Percentiles rank a stretch among this genome's conserved stretches.
These are phyloP conservation scores for Xylariaceae sp. DNA, from an alignment of 2,329 filamentous ascomycete species.

Conservation along the genomic window DNA sequence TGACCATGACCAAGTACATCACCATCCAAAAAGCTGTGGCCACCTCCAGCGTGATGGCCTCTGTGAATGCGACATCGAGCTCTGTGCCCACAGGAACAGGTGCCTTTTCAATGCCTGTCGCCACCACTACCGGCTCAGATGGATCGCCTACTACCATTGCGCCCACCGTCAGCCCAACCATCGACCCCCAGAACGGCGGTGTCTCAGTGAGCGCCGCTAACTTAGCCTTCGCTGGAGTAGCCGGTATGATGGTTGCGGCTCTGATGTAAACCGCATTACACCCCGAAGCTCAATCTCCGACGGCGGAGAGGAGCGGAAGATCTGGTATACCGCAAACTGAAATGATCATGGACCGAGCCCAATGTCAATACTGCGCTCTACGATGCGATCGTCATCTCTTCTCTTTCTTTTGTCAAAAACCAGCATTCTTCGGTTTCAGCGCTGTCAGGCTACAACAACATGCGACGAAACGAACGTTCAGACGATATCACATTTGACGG, in stretches of 20 bases:
- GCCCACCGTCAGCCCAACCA: conserved; percentile 27
- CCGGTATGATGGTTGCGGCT: conserved; percentile 46
- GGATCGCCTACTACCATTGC: conserved; percentile 21
- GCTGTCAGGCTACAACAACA: conserved; percentile 24
- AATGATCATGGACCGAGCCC: background rate
- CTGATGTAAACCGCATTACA: conserved; percentile 39
- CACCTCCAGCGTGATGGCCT: conserved; percentile 20
- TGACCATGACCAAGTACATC: conserved; percentile 47
- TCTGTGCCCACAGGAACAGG: conserved; percentile 29
- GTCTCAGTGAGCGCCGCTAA: conserved; percentile 39
- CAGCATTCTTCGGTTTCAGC: conserved; percentile 22
- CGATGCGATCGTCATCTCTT: conserved; percentile 24
- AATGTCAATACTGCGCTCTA: conserved; percentile 16
- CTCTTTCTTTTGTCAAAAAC: conserved; percentile 31
- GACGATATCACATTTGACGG: conserved; percentile 19
- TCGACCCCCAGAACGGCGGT: conserved; percentile 38
- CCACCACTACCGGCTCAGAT: conserved; percentile 23
- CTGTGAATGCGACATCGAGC: conserved; percentile 29
- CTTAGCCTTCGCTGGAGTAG: conserved; percentile 44
- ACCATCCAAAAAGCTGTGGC: conserved; percentile 41
- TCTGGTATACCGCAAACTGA: background rate
- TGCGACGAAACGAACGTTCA: conserved; percentile 25
- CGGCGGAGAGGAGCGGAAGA: conserved; percentile 1
- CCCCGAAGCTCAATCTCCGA: conserved; percentile 6
- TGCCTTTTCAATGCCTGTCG: conserved; percentile 18